Evolutionary conservation across 768 basidiomycete genomes (phyloP).

Genomic region (Phlebiopsis gigantea): DNA sequence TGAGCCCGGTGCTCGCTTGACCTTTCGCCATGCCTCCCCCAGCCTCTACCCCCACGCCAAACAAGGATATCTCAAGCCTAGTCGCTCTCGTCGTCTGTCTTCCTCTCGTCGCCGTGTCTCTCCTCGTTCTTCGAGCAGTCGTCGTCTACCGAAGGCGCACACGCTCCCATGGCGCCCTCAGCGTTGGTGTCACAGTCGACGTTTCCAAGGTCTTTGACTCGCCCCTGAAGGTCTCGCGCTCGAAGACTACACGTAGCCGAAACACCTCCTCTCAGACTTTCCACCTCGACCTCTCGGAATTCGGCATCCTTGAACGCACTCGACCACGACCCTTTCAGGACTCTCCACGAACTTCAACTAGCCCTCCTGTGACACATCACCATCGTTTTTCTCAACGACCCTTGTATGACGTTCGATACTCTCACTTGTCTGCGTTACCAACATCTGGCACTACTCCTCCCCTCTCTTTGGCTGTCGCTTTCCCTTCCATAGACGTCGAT

Average conservation of each 20-base stretch:
- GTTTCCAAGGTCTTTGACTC: not conserved
- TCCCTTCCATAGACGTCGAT: not conserved
- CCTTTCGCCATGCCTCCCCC: not conserved
- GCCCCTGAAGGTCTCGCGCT: not conserved
- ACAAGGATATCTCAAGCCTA: not conserved
- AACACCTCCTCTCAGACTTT: not conserved
- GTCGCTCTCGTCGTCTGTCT: not conserved
- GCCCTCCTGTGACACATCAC: not conserved
- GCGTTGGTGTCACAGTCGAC: not conserved
- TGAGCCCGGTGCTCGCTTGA: conserved; percentile 2
- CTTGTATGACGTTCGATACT: not conserved
- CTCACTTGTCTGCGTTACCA: not conserved
- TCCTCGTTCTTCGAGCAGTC: not conserved
- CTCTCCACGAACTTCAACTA: not conserved
- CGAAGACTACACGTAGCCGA: not conserved
- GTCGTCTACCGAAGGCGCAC: not conserved
- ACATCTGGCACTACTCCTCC: not conserved
- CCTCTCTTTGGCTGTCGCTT: not conserved
- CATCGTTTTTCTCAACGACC: not conserved
- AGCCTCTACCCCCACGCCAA: not conserved
- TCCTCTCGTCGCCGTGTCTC: not conserved
- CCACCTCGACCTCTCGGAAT: not conserved
- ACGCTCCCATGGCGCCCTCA: not conserved
- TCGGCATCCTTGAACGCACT: not conserved
- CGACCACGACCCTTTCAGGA: not conserved